phyloP scores from a whole-genome alignment of 768 basidiomycete genomes.

The Terana coerulea region DNA sequence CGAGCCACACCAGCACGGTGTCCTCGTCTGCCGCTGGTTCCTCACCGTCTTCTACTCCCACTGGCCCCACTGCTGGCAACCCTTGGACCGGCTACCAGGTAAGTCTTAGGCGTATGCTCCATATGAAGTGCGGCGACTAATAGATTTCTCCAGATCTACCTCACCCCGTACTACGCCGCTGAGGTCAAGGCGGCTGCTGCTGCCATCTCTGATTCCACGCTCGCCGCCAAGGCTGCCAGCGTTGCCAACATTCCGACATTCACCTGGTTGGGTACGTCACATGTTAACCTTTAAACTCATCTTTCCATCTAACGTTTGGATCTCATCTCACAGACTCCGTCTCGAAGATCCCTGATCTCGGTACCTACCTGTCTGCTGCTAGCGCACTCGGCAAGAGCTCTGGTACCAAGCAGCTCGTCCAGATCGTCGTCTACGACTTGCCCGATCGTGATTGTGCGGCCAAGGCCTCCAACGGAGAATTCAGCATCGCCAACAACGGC shows the following conservation, averaged over 20 bases:
- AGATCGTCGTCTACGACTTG: slow-evolving; percentile 46
- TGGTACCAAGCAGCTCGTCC: slow-evolving; percentile 43
- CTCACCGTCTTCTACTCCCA: slow-evolving; percentile 24
- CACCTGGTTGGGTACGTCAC: slow-evolving; percentile 42
- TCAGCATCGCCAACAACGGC: slow-evolving; percentile 53
- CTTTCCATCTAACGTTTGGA: not conserved
- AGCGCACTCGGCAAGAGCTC: slow-evolving; percentile 39
- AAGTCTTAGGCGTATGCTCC: not conserved
- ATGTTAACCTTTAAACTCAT: not conserved
- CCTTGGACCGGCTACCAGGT: slow-evolving; percentile 50
- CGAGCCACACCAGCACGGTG: slow-evolving; percentile 15
- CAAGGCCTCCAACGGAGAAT: slow-evolving; percentile 63
- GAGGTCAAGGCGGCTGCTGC: slow-evolving; percentile 51
- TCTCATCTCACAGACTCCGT: slow-evolving; percentile 35
- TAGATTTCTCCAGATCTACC: slow-evolving; percentile 35
- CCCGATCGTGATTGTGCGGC: slow-evolving; percentile 68
- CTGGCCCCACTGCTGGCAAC: slow-evolving; percentile 40
- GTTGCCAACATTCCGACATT: slow-evolving; percentile 61
- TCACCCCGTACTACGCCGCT: slow-evolving; percentile 52
- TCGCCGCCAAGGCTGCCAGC: slow-evolving; percentile 45
- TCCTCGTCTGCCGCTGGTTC: slow-evolving; percentile 10
- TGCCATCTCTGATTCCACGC: slow-evolving; percentile 44
- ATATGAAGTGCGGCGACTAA: not conserved
- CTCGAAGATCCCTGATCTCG: slow-evolving; percentile 50
- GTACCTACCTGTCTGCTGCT: slow-evolving; percentile 55